Evolutionary conservation across 1,284 basidiomycete species (phyloP), one percentile per base, ranked within the genome.

Genomic region (Anthracocystis setariae): DNA sequence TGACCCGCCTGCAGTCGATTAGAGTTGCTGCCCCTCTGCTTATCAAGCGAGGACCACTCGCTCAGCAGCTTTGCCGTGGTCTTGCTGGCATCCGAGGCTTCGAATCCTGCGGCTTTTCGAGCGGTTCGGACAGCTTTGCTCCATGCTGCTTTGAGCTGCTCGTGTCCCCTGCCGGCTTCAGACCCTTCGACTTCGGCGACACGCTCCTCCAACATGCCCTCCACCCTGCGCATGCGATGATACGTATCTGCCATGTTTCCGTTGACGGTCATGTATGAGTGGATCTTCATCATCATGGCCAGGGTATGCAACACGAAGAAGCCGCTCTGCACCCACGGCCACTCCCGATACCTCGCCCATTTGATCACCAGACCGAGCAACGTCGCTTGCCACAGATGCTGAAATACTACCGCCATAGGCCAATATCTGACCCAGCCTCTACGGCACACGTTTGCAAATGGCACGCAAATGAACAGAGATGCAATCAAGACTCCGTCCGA

Each of bases 311-410:
- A 85, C 0, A 93, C 94, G 51, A 98, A 86, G 84, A 94, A 98
- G 8, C 94, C 94, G 0, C 93, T 93, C 83, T 98, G 95, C 1
- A 98, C 94, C 94, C 95, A 97, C 37, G 93, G 93, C 94, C 94
- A 98, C 74, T 93, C 88, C 40, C 79, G 46, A 23, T 74, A 72
- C 25, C 68, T 58, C 3, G 71, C 66, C 80, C 80, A 82, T 33
- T 74, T 66, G 67, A 81, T 77, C n/a, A 82, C 81, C 3, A 37
- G 18, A 2, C 57, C 68, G 8, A 82, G 48, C 50, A 82, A 37
- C 8, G 56, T 39, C 3, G 65, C 49, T 54, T 82, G 74, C 76
- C 75, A 81, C 7, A 77, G n/a, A 23, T 74, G 74, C 40, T 78
- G 78, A 20, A 78, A 47, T 20, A 59, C 40, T 25, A 73, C 52